Evolutionary conservation across 495 filamentous ascomycete genomes (phyloP).

Genomic region (Lasiosphaeria ovina): DNA sequence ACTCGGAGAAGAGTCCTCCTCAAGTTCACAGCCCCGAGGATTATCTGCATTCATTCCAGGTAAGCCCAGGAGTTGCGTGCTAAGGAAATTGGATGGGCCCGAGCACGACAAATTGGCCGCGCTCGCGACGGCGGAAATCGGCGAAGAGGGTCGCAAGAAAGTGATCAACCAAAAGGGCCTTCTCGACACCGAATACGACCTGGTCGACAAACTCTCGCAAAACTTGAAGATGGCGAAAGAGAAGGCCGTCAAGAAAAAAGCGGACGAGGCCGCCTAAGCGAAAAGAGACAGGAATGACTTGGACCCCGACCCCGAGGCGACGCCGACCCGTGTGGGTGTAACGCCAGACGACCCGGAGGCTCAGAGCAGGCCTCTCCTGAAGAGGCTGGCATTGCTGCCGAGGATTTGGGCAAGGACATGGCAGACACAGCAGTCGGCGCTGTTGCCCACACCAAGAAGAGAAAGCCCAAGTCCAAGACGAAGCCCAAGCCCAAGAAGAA

Average conservation of each 20-base stretch:
- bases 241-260: too few relatives aligned
- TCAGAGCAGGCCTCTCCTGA: neutral
- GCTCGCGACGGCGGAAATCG: neutral
- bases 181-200: slow-evolving; percentile 29
- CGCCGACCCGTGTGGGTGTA: neutral
- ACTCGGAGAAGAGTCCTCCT: neutral
- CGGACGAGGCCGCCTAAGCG: neutral
- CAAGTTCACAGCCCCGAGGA: neutral
- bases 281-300: neutral
- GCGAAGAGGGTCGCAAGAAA: neutral
- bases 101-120: neutral
- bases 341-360: neutral
- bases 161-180: neutral
- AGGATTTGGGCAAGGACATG: neutral
- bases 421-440: neutral
- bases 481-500: neutral
- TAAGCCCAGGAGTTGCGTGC: neutral
- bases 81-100: neutral
- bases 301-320: neutral
- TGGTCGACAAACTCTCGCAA: slow-evolving; percentile 17
- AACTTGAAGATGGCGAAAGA: neutral
- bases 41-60: neutral
- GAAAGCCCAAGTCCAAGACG: neutral
- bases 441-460: too few relatives aligned
- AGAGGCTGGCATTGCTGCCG: neutral